These are phyloP conservation scores for Cercospora citrullina DNA, from an alignment of 2,329 filamentous ascomycete species.

Conservation along the genomic window DNA sequence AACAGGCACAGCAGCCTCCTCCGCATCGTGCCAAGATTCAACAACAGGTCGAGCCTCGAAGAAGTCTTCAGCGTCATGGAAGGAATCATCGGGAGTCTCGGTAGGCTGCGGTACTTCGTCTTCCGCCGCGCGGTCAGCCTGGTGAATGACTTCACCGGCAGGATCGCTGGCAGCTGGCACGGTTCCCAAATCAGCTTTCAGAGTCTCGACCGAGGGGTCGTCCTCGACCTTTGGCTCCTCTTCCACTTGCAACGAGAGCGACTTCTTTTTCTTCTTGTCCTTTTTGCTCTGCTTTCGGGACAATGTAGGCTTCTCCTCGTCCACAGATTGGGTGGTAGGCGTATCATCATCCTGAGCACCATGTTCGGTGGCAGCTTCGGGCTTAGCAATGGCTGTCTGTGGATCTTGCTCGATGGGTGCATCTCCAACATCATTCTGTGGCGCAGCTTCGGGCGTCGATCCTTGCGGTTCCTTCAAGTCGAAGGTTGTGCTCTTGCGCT, in stretches of 20 bases:
- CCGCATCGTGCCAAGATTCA: slow-evolving; percentile 16
- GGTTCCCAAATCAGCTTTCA: not conserved
- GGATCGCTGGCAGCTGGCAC: not conserved
- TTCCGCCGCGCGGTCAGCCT: slow-evolving; percentile 7
- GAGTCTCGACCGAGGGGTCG: not conserved
- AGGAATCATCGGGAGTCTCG: slow-evolving; percentile 18
- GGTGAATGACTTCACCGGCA: slow-evolving; percentile 6
- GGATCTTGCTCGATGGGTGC: not conserved
- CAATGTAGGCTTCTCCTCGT: slow-evolving; percentile 10
- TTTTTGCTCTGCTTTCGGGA: slow-evolving; percentile 30
- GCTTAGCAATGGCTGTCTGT: not conserved
- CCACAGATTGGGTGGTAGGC: not conserved
- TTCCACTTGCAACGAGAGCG: slow-evolving; percentile 3
- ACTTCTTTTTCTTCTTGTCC: slow-evolving; percentile 27
- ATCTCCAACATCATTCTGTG: not conserved
- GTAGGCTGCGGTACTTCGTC: slow-evolving; percentile 7
- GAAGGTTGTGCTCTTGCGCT: slow-evolving; percentile 21
- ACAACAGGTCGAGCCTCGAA: slow-evolving; percentile 2
- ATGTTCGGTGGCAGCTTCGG: not conserved
- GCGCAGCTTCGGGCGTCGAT: not conserved
- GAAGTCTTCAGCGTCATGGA: slow-evolving; percentile 20
- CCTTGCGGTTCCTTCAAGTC: slow-evolving; percentile 3
- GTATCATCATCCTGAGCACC: not conserved
- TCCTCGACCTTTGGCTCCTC: not conserved
- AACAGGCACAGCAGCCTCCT: not conserved